Percentiles rank a stretch among this genome's conserved stretches.
These are phyloP conservation scores for Naganishia onofrii DNA, from an alignment of 768 basidiomycete species.

Conservation along the genomic window DNA sequence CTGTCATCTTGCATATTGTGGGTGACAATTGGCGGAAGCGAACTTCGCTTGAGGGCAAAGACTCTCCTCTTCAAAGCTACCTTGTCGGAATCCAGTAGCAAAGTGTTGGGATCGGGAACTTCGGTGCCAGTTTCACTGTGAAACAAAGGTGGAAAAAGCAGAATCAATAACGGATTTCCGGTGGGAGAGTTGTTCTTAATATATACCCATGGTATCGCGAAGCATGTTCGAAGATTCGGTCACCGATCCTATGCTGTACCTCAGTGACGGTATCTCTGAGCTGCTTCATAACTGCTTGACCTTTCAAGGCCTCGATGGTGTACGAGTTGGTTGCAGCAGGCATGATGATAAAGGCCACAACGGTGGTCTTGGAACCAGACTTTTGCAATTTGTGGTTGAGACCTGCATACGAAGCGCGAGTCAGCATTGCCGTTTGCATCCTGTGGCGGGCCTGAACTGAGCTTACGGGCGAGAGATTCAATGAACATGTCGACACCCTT, in stretches of 20 bases:
- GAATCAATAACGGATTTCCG: not conserved
- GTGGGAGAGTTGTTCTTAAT: slow-evolving; percentile 50
- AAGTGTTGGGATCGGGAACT: slow-evolving; percentile 68
- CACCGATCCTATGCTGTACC: slow-evolving; percentile 88
- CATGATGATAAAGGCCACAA: slow-evolving; percentile 99
- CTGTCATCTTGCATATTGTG: slow-evolving; percentile 97
- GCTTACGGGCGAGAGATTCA: slow-evolving; percentile 77
- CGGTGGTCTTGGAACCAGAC: slow-evolving; percentile 72
- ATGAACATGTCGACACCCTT: slow-evolving; percentile 99
- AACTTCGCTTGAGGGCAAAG: slow-evolving; percentile 90
- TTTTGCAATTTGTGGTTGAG: slow-evolving; percentile 66
- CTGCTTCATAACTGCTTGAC: slow-evolving; percentile 95
- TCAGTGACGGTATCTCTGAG: slow-evolving; percentile 92
- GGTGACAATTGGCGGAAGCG: slow-evolving; percentile 92
- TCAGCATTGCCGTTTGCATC: slow-evolving; percentile 10
- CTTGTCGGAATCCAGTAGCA: slow-evolving; percentile 88
- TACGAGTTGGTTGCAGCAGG: slow-evolving; percentile 94
- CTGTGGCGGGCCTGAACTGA: not conserved
- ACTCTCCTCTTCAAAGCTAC: slow-evolving; percentile 92
- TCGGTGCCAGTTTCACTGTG: slow-evolving; percentile 64
- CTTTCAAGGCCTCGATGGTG: slow-evolving; percentile 94
- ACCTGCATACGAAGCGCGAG: slow-evolving; percentile 41
- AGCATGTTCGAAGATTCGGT: slow-evolving; percentile 88
- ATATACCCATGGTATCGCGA: slow-evolving; percentile 73
- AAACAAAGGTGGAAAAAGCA: not conserved